A percentile compares a stretch with the other conserved stretches of the same genome.
Conservation (phyloP, 176 grass and related monocot genomes). For the Carex parvula region DNA sequence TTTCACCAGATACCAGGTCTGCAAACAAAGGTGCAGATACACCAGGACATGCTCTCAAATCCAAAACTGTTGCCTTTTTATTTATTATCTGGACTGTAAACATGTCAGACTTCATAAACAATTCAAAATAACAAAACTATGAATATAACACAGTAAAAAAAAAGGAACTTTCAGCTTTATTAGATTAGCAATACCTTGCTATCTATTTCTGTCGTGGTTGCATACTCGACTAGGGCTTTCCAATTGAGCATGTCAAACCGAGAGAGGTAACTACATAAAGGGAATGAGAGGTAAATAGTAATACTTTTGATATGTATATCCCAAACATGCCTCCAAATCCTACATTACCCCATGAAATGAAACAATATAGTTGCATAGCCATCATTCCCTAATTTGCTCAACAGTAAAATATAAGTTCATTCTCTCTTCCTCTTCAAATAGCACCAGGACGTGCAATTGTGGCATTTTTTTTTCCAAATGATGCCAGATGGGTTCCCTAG, state of each 20-base stretch:
- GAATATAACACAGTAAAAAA: neutral
- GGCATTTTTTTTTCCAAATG: neutral
- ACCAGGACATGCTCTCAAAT: slow-evolving; percentile 60
- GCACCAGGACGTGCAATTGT: neutral
- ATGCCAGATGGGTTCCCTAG: neutral
- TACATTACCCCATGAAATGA: neutral
- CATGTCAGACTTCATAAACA: slow-evolving; percentile 74
- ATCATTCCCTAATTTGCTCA: neutral
- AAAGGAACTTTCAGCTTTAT: slow-evolving; percentile 29
- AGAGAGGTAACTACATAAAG: slow-evolving; percentile 59
- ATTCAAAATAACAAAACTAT: slow-evolving; percentile 16
- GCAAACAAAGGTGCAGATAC: slow-evolving; percentile 51
- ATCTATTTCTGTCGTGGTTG: slow-evolving; percentile 42
- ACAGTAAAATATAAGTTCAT: neutral
- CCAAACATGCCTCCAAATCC: neutral
- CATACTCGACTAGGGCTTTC: slow-evolving; percentile 77
- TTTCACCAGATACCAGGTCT: slow-evolving; percentile 63
- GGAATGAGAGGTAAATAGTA: neutral
- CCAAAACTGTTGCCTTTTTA: slow-evolving; percentile 54
- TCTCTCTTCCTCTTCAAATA: neutral
- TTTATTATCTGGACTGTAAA: slow-evolving; percentile 99
- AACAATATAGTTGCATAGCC: neutral
- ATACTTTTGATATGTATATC: neutral
- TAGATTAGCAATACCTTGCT: slow-evolving; percentile 65
- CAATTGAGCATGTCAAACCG: slow-evolving; percentile 79